phyloP scores from a whole-genome alignment of 2,329 filamentous ascomycete genomes.

The Phyllosticta capitalensis region DNA sequence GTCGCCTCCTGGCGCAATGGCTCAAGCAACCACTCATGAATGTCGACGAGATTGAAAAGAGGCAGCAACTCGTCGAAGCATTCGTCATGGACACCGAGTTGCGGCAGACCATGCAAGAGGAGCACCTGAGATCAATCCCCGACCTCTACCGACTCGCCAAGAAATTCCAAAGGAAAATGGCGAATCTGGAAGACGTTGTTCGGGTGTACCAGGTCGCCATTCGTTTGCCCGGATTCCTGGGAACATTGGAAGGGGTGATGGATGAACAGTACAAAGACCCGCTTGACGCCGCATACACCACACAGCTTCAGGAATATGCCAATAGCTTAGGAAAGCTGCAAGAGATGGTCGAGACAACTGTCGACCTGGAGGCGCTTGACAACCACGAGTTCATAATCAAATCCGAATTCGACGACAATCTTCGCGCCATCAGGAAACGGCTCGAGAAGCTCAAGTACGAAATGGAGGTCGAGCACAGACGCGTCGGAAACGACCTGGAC shows the following conservation, averaged over 20 bases:
- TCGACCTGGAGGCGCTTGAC: conserved; percentile 89
- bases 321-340: conserved; percentile 76
- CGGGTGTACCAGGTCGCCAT: conserved; percentile 92
- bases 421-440: conserved; percentile 82
- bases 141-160: conserved; percentile 91
- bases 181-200: conserved; percentile 91
- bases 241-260: conserved; percentile 84
- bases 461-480: conserved; percentile 73
- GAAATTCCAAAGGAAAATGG: conserved; percentile 84
- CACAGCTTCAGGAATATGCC: conserved; percentile 62
- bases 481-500: conserved; percentile 68
- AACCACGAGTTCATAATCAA: conserved; percentile 99
- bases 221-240: conserved; percentile 79
- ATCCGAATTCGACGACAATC: conserved; percentile 85
- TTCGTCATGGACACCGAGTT: conserved; percentile 90
- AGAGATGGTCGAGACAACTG: conserved; percentile 98
- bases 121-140: conserved; percentile 84
- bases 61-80: conserved; percentile 89
- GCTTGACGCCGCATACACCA: conserved; percentile 77
- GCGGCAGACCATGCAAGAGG: conserved; percentile 91
- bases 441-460: conserved; percentile 74
- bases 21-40: conserved; percentile 96
- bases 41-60: conserved; percentile 74
- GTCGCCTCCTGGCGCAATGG: conserved; percentile 86
- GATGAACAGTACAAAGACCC: conserved; percentile 87